Evolutionary conservation across 257 asterid species (phyloP).

Genomic region (Ilex aquifolium): DNA sequence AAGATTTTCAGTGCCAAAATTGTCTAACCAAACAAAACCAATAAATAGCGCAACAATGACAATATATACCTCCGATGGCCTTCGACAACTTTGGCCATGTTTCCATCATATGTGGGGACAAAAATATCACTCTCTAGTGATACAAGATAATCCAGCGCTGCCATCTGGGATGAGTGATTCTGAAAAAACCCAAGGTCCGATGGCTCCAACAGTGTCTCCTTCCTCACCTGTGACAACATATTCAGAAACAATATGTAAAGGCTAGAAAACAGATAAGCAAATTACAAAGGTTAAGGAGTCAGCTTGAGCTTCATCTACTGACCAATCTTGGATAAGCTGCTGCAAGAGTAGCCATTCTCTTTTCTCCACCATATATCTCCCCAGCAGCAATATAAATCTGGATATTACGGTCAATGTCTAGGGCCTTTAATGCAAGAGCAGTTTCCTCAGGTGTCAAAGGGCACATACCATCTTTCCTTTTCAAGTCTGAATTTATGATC

Average conservation of each 20-base stretch:
- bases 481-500: slow-evolving; percentile 76
- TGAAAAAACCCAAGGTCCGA: slow-evolving; percentile 82
- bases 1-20: too few relatives aligned
- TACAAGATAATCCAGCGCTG: slow-evolving; percentile 97
- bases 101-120: slow-evolving; percentile 95
- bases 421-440: slow-evolving; percentile 70
- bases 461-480: slow-evolving; percentile 91
- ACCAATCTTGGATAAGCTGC: slow-evolving; percentile 86
- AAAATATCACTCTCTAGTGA: slow-evolving; percentile 92
- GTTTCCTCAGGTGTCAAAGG: slow-evolving; percentile 99
- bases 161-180: slow-evolving; percentile 98
- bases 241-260: slow-evolving; percentile 7
- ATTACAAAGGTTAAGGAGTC: neutral
- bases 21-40: too few relatives aligned
- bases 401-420: slow-evolving; percentile 64
- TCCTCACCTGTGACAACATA: slow-evolving; percentile 61
- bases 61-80: slow-evolving; percentile 84
- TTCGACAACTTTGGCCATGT: slow-evolving; percentile 99
- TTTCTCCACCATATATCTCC: slow-evolving; percentile 88
- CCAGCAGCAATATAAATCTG: slow-evolving; percentile 98
- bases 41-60: too few relatives aligned
- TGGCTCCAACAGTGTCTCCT: slow-evolving; percentile 81
- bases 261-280: slow-evolving; percentile 7
- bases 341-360: slow-evolving; percentile 66
- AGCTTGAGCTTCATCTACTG: slow-evolving; percentile 17